phyloP scores from a whole-genome alignment of 352 stramenopile species.

The Blastocystis sp. region DNA sequence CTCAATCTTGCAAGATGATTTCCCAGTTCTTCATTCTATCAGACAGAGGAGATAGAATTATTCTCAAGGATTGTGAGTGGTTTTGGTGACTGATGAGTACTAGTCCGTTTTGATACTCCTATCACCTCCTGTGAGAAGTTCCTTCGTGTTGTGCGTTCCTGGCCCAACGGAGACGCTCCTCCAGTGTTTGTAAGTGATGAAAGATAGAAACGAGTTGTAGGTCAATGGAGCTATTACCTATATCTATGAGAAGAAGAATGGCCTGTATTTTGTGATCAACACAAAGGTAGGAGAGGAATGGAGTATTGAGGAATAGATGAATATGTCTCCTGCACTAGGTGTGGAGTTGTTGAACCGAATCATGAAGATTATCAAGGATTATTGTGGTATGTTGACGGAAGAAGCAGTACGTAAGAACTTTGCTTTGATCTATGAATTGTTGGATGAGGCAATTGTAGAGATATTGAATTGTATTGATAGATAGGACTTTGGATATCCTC shows the following conservation, averaged over 20 bases:
- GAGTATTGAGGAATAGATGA: slow-evolving; percentile 67
- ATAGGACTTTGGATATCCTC: slow-evolving; percentile 89
- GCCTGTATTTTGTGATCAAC: slow-evolving; percentile 91
- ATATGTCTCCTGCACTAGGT: slow-evolving; percentile 86
- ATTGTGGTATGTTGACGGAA: slow-evolving; percentile 92
- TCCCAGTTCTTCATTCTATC: slow-evolving; percentile 98
- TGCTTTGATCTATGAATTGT: slow-evolving; percentile 94
- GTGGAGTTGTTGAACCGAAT: slow-evolving; percentile 87
- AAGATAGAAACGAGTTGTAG: not conserved
- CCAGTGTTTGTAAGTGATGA: slow-evolving; percentile 78
- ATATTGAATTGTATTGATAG: slow-evolving; percentile 70
- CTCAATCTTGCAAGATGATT: slow-evolving; percentile 69
- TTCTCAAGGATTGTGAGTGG: slow-evolving; percentile 81
- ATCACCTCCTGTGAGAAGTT: slow-evolving; percentile 81
- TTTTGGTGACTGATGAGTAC: not conserved
- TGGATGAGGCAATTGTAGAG: slow-evolving; percentile 81
- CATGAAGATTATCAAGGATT: slow-evolving; percentile 96
- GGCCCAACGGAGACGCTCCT: slow-evolving; percentile 86
- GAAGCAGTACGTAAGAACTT: slow-evolving; percentile 99
- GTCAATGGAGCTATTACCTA: slow-evolving; percentile 92
- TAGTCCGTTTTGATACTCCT: slow-evolving; percentile 58
- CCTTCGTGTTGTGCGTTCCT: slow-evolving; percentile 98
- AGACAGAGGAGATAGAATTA: slow-evolving; percentile 92
- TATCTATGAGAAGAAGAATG: slow-evolving; percentile 93
- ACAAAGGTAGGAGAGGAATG: slow-evolving; percentile 70